Conservation (phyloP, 805 yeast species). For the Nematodospora valgi region DNA sequence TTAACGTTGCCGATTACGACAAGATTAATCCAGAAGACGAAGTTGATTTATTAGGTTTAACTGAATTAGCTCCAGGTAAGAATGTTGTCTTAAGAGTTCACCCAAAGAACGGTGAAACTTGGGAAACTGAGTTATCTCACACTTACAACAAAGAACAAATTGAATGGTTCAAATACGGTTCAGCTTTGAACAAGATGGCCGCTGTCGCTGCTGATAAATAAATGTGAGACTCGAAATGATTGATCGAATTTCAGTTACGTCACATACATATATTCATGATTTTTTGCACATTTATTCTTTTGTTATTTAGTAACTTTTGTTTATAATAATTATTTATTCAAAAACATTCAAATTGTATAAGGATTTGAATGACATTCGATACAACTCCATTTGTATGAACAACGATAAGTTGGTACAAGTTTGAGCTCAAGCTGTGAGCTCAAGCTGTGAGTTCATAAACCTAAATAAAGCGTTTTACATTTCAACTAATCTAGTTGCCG, state of each 20-base stretch:
- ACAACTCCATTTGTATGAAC: no score
- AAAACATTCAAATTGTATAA: no score
- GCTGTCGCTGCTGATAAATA: constrained; percentile 7
- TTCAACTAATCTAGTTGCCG: no score
- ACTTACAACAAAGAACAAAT: constrained; percentile 96
- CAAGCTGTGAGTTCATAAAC: no score
- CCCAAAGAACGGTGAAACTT: constrained; percentile 70
- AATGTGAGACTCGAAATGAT: no score
- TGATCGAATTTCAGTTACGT: no score
- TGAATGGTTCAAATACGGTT: constrained; percentile 98
- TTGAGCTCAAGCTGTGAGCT: no score
- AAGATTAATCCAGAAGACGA: constrained; percentile 88
- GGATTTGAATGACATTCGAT: no score
- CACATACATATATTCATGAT: no score
- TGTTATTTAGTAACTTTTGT: background rate
- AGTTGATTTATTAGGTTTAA: constrained; percentile 82
- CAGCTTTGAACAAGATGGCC: constrained; percentile 70
- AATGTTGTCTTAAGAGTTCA: constrained; percentile 73
- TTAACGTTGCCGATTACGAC: constrained; percentile 86
- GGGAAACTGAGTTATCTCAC: constrained; percentile 92
- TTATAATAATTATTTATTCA: constrained; percentile 5
- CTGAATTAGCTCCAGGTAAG: constrained; percentile 90
- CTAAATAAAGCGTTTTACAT: no score
- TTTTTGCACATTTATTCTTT: no score
- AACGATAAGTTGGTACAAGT: no score